Evolutionary conservation across 2,329 filamentous ascomycete genomes (phyloP), one percentile per base, ranked within the genome.

Genomic region (Fusarium anguioides): DNA sequence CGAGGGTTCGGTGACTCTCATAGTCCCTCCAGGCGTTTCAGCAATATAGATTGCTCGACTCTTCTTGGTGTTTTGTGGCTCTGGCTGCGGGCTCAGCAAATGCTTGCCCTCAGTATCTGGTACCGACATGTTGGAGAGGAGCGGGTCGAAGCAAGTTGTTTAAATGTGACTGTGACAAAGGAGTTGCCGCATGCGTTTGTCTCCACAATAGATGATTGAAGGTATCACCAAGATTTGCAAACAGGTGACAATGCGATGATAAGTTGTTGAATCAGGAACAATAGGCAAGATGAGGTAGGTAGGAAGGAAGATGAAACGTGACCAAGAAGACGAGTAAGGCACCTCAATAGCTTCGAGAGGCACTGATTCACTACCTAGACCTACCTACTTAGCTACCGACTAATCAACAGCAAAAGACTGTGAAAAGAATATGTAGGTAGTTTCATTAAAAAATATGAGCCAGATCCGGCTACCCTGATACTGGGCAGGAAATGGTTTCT

Each of bases 21-120:
- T 45, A 5, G 60, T 69, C 23, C 64, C 67, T 23, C 66, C 57
- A 5, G 71, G 69, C 4, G 66, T 62, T 18, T 69, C 64, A 21
- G 59, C 24, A 11, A 64, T 10, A 41, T 62, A 60, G 23, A 57
- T 29, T 14, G 45, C 44, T 27, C 60, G 41, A 9, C 36, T 42
- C 49, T 48, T 64, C 53, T 67, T 68, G 21, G 40, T 37, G 33
- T 51, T 47, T 41, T 17, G 14, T 15, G 24, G 33, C n/a, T 55
- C 46, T 15, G 23, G 21, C 12, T 59, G 57, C 11, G 66, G 66
- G 39, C 66, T 69, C 14, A 69, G 58, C 37, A 45, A 18, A 20
- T 44, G 66, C 42, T 69, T 69, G n/a, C 35, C 39, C 24, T 44
- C 24, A 20, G 57, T 27, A 20, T 39, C 20, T 11, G n/a, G 56